A percentile compares a stretch with the other conserved stretches of the same genome.
These are phyloP conservation scores for Proteromonas lacertae DNA, from an alignment of 352 stramenopile species.

Conservation along the genomic window DNA sequence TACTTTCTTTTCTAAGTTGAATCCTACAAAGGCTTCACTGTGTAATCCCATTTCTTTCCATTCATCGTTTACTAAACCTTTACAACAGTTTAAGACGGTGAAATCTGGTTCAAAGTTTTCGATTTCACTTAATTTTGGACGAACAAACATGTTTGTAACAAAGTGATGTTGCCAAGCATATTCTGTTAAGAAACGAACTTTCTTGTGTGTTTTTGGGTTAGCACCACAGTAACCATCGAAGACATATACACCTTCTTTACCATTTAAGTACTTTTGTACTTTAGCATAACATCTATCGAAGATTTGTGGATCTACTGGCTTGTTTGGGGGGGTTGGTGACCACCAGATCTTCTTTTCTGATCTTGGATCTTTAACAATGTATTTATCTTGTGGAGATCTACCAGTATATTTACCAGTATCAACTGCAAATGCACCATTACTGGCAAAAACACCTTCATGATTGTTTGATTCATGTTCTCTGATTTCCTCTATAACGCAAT, in stretches of 20 bases:
- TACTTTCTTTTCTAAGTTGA: conserved; percentile 76
- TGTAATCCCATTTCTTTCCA: conserved; percentile 68
- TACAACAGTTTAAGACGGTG: conserved; percentile 79
- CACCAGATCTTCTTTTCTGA: conserved; percentile 76
- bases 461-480: no score
- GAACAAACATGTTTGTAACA: conserved; percentile 79
- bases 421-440: conserved; percentile 50
- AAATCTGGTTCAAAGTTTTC: conserved; percentile 75
- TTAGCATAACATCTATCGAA: conserved; percentile 79
- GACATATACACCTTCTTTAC: conserved; percentile 43
- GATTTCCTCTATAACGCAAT: no score
- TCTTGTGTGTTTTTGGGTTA: conserved; percentile 49
- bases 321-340: conserved; percentile 80
- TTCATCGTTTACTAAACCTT: conserved; percentile 57
- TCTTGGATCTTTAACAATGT: conserved; percentile 43
- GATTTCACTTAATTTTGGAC: conserved; percentile 29
- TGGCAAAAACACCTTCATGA: conserved; percentile 11
- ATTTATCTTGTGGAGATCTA: conserved; percentile 89
- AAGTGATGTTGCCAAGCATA: conserved; percentile 91
- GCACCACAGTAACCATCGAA: conserved; percentile 77
- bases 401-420: conserved; percentile 94
- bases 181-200: conserved; percentile 83
- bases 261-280: conserved; percentile 57
- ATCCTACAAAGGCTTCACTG: conserved; percentile 72
- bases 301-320: conserved; percentile 48